These are phyloP conservation scores for Gymnopilus junonius DNA, from an alignment of 768 basidiomycete species.

Conservation along the genomic window DNA sequence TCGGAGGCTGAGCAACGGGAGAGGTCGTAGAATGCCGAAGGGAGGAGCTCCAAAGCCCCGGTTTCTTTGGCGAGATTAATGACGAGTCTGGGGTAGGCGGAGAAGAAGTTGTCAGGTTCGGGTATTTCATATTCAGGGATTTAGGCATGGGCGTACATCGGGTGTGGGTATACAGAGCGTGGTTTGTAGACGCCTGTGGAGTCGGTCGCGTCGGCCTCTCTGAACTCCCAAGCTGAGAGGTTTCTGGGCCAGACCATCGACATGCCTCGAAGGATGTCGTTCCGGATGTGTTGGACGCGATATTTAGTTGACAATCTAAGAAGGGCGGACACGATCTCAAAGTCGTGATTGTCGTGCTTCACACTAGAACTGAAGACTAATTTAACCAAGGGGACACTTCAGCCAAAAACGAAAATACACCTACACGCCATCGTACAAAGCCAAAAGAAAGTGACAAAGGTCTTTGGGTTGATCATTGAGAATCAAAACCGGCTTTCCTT, in stretches of 20 bases:
- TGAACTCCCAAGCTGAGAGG: constrained; percentile 67
- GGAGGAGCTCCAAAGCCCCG: constrained; percentile 60
- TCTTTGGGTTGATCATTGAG: constrained; percentile 62
- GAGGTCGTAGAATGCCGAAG: constrained; percentile 81
- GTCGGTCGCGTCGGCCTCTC: constrained; percentile 63
- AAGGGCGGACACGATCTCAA: constrained; percentile 56
- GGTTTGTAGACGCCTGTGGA: constrained; percentile 57
- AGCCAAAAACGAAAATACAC: constrained; percentile 27
- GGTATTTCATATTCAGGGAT: neutral
- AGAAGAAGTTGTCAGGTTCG: constrained; percentile 10
- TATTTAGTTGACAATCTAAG: constrained; percentile 71
- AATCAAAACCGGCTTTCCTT: constrained; percentile 59
- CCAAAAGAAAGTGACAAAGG: constrained; percentile 59
- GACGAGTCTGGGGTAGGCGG: constrained; percentile 54
- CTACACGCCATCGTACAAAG: constrained; percentile 75
- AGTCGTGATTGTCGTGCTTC: constrained; percentile 52
- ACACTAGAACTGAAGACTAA: constrained; percentile 41
- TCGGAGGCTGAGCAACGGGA: constrained; percentile 70
- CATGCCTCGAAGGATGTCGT: constrained; percentile 59
- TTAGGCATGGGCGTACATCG: constrained; percentile 53
- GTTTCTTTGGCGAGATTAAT: constrained; percentile 69
- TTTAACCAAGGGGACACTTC: neutral
- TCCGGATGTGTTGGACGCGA: constrained; percentile 58
- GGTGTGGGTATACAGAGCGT: constrained; percentile 62
- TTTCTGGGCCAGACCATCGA: constrained; percentile 60